Percentiles rank a stretch among this genome's conserved stretches.
Evolutionary conservation across 345 rosid species (phyloP).

Genomic region (Acer yangbiense): DNA sequence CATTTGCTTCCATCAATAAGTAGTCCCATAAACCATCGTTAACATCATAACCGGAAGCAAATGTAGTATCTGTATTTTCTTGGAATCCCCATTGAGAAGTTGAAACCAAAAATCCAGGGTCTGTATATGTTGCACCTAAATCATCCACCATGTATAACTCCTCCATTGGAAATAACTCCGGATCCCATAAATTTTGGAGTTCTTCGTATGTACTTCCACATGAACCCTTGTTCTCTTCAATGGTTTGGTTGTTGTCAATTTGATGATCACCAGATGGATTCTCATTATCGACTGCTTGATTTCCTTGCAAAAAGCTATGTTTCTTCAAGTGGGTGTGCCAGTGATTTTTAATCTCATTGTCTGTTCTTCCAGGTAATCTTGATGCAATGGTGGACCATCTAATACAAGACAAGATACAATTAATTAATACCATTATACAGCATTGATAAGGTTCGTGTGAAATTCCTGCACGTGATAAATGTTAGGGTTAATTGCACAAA

Average conservation of each 20-base stretch:
- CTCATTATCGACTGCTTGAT: neutral
- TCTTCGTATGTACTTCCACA: neutral
- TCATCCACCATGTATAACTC: neutral
- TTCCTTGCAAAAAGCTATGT: neutral
- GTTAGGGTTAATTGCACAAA: too few relatives aligned
- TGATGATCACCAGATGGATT: neutral
- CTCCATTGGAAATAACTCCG: neutral
- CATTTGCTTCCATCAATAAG: neutral
- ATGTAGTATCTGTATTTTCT: too few relatives aligned
- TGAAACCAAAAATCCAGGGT: neutral
- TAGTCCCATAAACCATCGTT: neutral
- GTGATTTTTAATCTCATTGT: constrained; percentile 47
- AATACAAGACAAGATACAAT: neutral
- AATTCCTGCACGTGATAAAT: too few relatives aligned
- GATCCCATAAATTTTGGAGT: constrained; percentile 14
- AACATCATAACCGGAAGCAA: constrained; percentile 7
- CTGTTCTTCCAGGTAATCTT: constrained; percentile 52
- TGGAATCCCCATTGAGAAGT: too few relatives aligned
- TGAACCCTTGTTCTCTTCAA: neutral
- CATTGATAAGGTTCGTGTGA: too few relatives aligned
- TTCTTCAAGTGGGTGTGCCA: neutral
- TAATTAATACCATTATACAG: too few relatives aligned
- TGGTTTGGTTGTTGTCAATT: constrained; percentile 1
- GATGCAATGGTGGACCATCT: constrained; percentile 65
- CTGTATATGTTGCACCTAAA: neutral